Base-by-base conservation (phyloP, 2,329 filamentous ascomycete species). In the Phialophora expanda region DNA sequence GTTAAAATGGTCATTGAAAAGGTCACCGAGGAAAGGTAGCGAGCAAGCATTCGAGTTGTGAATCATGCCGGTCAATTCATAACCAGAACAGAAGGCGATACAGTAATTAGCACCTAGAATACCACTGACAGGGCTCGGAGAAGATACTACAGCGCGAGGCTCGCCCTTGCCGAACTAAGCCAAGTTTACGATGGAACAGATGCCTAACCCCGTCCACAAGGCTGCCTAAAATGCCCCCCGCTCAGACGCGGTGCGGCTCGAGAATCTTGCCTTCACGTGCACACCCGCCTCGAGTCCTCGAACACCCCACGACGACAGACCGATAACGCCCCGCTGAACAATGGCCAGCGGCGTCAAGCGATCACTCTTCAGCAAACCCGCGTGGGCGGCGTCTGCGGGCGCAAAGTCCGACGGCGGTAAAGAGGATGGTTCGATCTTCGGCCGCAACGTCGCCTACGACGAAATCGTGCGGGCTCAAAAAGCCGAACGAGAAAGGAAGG, bases 301-400 rank as follows among this genome's bases (percentile, higher is more conserved):
- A 34, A 26, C 20, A 20, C 7, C 12, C 56, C 30, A 44, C 14
- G 38, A 44, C 5, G 17, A 17, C 56, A 28, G 56, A 28, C 34
- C 22, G 34, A 11, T 51, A 38, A 56, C 26, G 2, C 20, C 9
- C 11, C 14, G 17, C 9, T 32, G 20, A 50, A 56, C 38, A 22
- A 68, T 68, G 66, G 34, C 59, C 32, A 63, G 46, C 56, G 65
- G 65, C 24, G 62, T 64, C 55, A 82, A 80, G 77, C 79, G 80
- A 46, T 81, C 81, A 0, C 79, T 86, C 20, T 88, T 88, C 76
- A 86, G 83, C 58, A 85, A 84, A 69, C 81, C 84, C 55, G 75
- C 79, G 24, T 84, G 82, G 81, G 80, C 82, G 17, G 66, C 71
- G 9, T 30, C 69, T 6, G 14, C 60, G 11, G 34, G 55, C 17